phyloP scores from a whole-genome alignment of 306 rosid genomes.

The Vigna mungo region DNA sequence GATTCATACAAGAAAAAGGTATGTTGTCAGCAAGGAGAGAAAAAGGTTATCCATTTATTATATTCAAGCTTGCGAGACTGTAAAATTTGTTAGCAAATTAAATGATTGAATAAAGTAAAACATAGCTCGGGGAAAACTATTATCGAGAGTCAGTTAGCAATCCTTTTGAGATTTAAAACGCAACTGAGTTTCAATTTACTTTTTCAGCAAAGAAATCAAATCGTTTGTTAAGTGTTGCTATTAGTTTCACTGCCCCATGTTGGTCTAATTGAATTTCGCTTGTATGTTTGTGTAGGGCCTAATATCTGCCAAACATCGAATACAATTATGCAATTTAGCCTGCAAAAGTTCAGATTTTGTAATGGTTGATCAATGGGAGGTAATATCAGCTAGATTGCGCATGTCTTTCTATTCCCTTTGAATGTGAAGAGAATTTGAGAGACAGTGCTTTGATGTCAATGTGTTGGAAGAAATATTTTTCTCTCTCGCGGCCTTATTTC shows the following conservation, averaged over 20 bases:
- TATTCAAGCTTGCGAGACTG: background rate
- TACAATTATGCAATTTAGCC: conserved; percentile 70
- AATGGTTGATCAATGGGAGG: conserved; percentile 99
- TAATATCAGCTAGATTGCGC: conserved; percentile 36
- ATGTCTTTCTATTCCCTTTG: background rate
- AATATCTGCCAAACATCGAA: conserved; percentile 76
- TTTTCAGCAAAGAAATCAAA: conserved; percentile 9
- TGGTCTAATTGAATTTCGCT: conserved; percentile 34
- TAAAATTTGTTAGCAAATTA: conserved; percentile 31
- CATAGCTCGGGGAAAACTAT: conserved; percentile 16
- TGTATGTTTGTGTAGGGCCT: conserved; percentile 59
- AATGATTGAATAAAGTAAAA: conserved; percentile 29
- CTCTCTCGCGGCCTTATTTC: conserved; percentile 11
- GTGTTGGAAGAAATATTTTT: background rate
- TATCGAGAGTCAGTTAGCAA: conserved; percentile 1
- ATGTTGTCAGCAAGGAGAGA: conserved; percentile 36
- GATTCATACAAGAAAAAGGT: conserved; percentile 93
- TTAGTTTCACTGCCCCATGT: conserved; percentile 22
- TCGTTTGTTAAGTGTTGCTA: conserved; percentile 1
- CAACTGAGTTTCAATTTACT: background rate
- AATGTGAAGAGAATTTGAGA: conserved; percentile 29
- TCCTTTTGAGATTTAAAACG: conserved; percentile 22
- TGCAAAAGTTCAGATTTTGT: conserved; percentile 78
- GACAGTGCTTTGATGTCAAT: background rate
- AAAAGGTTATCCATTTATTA: conserved; percentile 15